phyloP scores from a whole-genome alignment of 2,329 filamentous ascomycete genomes.

The Scedosporium aurantiacum region DNA sequence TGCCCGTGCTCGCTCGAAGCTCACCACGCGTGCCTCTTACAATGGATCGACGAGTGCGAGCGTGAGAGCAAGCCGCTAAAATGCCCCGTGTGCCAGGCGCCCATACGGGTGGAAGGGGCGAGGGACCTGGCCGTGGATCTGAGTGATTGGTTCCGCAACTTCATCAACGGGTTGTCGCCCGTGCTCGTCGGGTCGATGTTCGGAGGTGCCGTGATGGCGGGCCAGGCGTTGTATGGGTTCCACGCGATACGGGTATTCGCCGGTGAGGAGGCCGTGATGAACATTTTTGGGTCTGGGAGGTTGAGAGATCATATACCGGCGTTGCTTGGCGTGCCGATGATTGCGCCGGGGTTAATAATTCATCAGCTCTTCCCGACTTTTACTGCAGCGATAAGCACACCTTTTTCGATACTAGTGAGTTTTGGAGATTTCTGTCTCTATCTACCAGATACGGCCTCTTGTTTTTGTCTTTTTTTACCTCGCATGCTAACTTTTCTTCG shows the following conservation, averaged over 20 bases:
- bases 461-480: not conserved
- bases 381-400: not conserved
- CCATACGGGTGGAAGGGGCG: conserved; percentile 66
- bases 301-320: conserved; percentile 11
- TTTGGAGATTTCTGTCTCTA: not conserved
- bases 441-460: not conserved
- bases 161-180: conserved; percentile 43
- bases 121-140: conserved; percentile 61
- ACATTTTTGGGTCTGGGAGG: conserved; percentile 26
- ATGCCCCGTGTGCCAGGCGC: conserved; percentile 83
- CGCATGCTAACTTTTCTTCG: conserved; percentile 17
- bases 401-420: conserved; percentile 5
- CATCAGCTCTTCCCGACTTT: conserved; percentile 1
- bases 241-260: conserved; percentile 40
- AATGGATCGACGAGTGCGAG: conserved; percentile 90
- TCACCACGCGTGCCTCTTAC: conserved; percentile 79
- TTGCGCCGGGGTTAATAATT: conserved; percentile 24
- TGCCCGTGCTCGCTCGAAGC: conserved; percentile 86
- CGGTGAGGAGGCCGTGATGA: conserved; percentile 31
- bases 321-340: conserved; percentile 26
- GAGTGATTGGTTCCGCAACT: conserved; percentile 45
- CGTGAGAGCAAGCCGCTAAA: conserved; percentile 52
- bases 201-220: conserved; percentile 37
- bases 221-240: conserved; percentile 42
- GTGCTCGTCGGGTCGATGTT: conserved; percentile 44